A percentile compares a stretch with the other conserved stretches of the same genome.
Evolutionary conservation across 768 basidiomycete genomes (phyloP).

Genomic region (Gautieria morchelliformis): DNA sequence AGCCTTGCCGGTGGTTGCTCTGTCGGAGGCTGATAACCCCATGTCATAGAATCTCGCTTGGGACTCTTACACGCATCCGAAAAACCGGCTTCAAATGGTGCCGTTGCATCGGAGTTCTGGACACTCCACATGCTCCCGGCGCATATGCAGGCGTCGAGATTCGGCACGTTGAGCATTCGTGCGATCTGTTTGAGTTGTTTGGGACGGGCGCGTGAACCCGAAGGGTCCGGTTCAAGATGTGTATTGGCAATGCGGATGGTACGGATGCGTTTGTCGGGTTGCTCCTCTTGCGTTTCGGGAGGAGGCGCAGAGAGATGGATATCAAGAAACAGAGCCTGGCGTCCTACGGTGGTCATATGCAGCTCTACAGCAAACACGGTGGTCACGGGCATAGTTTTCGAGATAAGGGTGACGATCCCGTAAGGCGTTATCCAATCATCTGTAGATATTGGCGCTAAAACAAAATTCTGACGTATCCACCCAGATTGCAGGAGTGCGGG

Average conservation of each 20-base stretch:
- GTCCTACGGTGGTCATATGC: conserved; percentile 37
- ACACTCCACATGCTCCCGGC: conserved; percentile 20
- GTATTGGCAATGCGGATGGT: conserved; percentile 59
- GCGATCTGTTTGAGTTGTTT: conserved; percentile 3
- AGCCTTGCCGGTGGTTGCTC: conserved; percentile 44
- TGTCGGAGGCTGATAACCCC: conserved; percentile 43
- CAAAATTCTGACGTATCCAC: conserved; percentile 57
- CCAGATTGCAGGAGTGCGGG: conserved; percentile 38
- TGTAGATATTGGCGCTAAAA: conserved; percentile 43
- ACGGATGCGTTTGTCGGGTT: conserved; percentile 13
- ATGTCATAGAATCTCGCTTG: conserved; percentile 27
- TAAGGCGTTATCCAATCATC: conserved; percentile 52
- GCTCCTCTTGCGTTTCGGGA: background rate
- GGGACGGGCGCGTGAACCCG: conserved; percentile 25
- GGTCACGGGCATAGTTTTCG: conserved; percentile 42
- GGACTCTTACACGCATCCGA: conserved; percentile 48
- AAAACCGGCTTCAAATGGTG: conserved; percentile 36
- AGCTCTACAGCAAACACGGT: conserved; percentile 44
- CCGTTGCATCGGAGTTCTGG: conserved; percentile 27
- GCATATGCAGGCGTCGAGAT: conserved; percentile 1
- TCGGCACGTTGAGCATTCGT: conserved; percentile 3
- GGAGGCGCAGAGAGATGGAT: conserved; percentile 34
- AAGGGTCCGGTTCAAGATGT: conserved; percentile 57
- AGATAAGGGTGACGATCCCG: conserved; percentile 65
- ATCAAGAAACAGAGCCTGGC: conserved; percentile 52